phyloP scores from a whole-genome alignment of 192 early-diverging fungal species.

The Dissophora globulifera region DNA sequence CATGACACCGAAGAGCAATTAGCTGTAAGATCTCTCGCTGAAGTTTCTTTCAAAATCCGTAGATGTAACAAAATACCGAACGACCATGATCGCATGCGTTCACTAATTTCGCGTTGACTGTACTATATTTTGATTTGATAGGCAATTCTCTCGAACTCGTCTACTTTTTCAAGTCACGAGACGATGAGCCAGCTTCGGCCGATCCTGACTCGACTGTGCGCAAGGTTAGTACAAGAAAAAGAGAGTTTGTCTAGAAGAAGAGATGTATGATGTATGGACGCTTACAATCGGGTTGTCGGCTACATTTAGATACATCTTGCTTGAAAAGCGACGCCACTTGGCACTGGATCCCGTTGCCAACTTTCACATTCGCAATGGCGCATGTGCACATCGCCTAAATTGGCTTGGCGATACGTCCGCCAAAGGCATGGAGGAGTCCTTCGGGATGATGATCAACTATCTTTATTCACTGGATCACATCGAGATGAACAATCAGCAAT shows the following conservation, averaged over 20 bases:
- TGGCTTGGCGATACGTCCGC: conserved; percentile 88
- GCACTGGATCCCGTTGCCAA: conserved; percentile 94
- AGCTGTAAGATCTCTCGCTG: too few species aligned
- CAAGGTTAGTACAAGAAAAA: too few species aligned
- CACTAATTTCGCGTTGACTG: too few species aligned
- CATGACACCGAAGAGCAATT: conserved; percentile 26
- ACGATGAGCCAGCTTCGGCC: conserved; percentile 57
- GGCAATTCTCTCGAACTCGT: conserved; percentile 21
- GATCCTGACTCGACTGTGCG: conserved; percentile 69
- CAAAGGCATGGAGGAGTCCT: conserved; percentile 84
- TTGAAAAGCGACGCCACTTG: conserved; percentile 70
- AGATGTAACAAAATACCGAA: too few species aligned
- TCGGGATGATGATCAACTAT: conserved; percentile 97
- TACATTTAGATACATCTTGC: conserved; percentile 69
- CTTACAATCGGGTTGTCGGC: too few species aligned
- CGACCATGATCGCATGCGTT: too few species aligned
- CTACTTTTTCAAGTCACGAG: conserved; percentile 28
- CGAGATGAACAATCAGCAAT: conserved; percentile 85
- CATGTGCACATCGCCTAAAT: conserved; percentile 86
- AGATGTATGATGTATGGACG: too few species aligned
- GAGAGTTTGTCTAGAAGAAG: too few species aligned
- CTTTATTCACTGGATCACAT: conserved; percentile 80
- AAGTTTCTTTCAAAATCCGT: too few species aligned
- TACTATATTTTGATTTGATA: too few species aligned
- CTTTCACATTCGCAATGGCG: conserved; percentile 96